Evolutionary conservation across 176 grass and related monocot species (phyloP).

Genomic region (Thalia dealbata): DNA sequence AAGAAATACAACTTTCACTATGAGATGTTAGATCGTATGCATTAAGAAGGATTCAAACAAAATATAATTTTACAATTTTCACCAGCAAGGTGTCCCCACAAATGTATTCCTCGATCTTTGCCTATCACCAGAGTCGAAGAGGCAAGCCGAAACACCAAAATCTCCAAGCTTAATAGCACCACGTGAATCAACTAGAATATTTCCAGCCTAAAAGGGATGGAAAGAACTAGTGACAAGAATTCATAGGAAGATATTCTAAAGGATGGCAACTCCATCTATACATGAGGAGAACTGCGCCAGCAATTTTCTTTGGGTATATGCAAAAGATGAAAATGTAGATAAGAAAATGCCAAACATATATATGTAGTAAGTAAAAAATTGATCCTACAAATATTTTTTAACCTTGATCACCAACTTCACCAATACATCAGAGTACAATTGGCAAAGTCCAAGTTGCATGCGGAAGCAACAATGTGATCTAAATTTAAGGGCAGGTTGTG

Average conservation of each 20-base stretch:
- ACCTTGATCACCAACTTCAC: not conserved
- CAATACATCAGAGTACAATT: not conserved
- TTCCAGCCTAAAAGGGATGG: constrained; percentile 63
- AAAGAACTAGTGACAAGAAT: not conserved
- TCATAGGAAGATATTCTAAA: not conserved
- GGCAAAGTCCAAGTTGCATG: not conserved
- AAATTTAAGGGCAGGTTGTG: not conserved
- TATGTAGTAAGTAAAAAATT: too few relatives aligned
- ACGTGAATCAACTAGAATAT: constrained; percentile 74
- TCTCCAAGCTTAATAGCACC: constrained; percentile 88
- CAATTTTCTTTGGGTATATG: too few relatives aligned
- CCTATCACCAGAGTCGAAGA: constrained; percentile 86
- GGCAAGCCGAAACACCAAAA: constrained; percentile 95
- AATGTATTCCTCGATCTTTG: constrained; percentile 88
- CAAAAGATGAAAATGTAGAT: too few relatives aligned
- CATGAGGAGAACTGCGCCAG: too few relatives aligned
- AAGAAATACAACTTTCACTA: constrained; percentile 8
- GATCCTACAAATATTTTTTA: not conserved
- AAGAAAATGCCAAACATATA: too few relatives aligned
- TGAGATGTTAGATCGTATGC: constrained; percentile 8
- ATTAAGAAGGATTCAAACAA: not conserved
- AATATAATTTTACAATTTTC: not conserved
- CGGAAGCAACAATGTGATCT: not conserved
- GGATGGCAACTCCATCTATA: too few relatives aligned
- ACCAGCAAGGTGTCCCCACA: constrained; percentile 98